Conservation (phyloP, 139 green algal species). For the Chlorella sp. region DNA sequence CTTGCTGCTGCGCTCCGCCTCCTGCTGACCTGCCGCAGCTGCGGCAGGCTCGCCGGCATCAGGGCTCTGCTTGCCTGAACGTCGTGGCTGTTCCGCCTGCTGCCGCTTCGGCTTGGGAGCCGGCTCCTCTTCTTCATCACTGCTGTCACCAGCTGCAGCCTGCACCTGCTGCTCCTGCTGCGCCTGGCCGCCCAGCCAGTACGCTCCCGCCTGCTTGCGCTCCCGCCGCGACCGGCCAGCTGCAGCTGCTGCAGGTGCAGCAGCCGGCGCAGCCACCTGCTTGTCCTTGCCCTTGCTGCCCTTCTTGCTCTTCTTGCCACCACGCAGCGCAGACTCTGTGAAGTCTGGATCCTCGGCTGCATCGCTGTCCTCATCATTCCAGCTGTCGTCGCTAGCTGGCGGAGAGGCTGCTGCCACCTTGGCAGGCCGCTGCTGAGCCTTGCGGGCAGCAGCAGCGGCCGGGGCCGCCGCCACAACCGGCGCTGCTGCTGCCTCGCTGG, state of each 20-base stretch:
- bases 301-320: neutral
- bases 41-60: neutral
- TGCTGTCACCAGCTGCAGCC: neutral
- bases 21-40: neutral
- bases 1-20: neutral
- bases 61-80: neutral
- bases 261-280: neutral
- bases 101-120: neutral
- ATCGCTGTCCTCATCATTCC: neutral
- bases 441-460: neutral
- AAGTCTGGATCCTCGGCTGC: constrained; percentile 24
- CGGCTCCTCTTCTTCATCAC: neutral
- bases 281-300: neutral
- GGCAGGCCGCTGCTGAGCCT: neutral
- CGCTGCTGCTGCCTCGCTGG: neutral
- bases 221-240: constrained; percentile 1
- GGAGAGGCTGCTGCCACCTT: neutral
- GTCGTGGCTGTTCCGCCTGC: neutral
- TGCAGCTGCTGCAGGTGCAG: neutral
- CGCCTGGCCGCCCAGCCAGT: constrained; percentile 28
- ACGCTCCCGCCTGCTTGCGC: constrained; percentile 26
- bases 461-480: too few species aligned
- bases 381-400: neutral
- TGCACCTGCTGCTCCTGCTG: neutral
- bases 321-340: neutral